Evolutionary conservation across 2,329 filamentous ascomycete species (phyloP).

Genomic region (Sporothrix sp.): DNA sequence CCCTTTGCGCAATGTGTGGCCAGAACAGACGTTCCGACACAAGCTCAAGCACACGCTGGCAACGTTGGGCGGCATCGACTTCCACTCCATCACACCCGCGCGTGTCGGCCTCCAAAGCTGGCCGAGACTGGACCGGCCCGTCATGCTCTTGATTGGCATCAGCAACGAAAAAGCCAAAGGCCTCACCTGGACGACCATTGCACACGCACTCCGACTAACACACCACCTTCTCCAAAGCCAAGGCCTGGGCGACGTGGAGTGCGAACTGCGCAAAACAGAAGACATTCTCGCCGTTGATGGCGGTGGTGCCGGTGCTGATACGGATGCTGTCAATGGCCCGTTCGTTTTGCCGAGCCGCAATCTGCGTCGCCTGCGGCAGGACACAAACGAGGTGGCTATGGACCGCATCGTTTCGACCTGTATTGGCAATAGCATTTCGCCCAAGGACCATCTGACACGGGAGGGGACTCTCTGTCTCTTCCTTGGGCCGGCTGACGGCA

Average conservation of each 20-base stretch:
- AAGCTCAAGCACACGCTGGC: neutral
- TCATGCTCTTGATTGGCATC: neutral
- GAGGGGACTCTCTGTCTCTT: neutral
- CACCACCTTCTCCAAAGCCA: neutral
- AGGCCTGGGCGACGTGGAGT: neutral
- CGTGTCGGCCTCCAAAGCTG: neutral
- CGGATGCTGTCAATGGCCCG: neutral
- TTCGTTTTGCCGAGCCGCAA: neutral
- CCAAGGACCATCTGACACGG: neutral
- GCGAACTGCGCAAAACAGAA: neutral
- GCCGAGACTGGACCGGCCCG: neutral
- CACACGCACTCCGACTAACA: neutral
- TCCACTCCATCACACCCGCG: neutral
- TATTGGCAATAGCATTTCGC: neutral
- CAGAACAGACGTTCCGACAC: neutral
- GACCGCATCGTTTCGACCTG: neutral
- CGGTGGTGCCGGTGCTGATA: neutral
- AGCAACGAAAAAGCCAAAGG: neutral
- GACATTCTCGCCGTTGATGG: neutral
- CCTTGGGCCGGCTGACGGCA: neutral
- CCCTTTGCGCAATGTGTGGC: neutral
- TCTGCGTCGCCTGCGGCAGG: neutral
- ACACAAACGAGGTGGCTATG: neutral
- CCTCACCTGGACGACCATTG: neutral
- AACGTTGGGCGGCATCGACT: neutral